Base-by-base conservation (phyloP, 805 yeast species). In the Candida ascalaphidarum region DNA sequence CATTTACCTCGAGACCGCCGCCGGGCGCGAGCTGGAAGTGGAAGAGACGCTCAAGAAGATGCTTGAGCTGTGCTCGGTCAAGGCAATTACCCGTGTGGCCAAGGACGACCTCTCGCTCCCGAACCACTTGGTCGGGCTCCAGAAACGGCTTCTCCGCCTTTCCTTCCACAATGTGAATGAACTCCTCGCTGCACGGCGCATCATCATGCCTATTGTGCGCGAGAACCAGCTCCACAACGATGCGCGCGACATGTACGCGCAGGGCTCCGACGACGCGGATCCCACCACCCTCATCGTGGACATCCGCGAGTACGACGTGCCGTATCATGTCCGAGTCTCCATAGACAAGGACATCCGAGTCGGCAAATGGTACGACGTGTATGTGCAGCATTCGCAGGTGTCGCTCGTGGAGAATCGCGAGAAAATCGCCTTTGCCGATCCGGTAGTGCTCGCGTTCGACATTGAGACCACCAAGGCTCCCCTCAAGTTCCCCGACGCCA, bases 381-480 rank as follows among this genome's bases (percentile, higher is more conserved):
- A 71, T 26, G 80, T 80, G 4, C 66, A 64, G 12, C 71, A 75
- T 25, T 78, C 78, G 0, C 61, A 65, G 10, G 58, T 76, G 4
- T 57, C 55, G 7, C 52, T 82, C 16, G 63, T 58, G 11, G 86
- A 79, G 44, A 71, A 77, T 34, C 61, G 68, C 11, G 85, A 81
- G 18, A 77, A 81, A 42, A 78, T 88, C 27, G 94, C 94, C 21
- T 94, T 94, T 56, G 95, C 98, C 3, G 98, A 92, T 51, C 97
- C 97, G 0, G 96, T 92, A 6, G 89, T 94, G 1, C 52, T 92
- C 46, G 98, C 98, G 0, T 92, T 84, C 50, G 99, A 92, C 68
- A 92, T 92, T 31, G 99, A 92, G 63, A 92, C 99, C 1, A 85
- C 96, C 10, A 92, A 92, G 50, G 85, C 94, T 9, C 97, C 97